Conservation (phyloP, 768 basidiomycete species). For the Bullera alba region DNA sequence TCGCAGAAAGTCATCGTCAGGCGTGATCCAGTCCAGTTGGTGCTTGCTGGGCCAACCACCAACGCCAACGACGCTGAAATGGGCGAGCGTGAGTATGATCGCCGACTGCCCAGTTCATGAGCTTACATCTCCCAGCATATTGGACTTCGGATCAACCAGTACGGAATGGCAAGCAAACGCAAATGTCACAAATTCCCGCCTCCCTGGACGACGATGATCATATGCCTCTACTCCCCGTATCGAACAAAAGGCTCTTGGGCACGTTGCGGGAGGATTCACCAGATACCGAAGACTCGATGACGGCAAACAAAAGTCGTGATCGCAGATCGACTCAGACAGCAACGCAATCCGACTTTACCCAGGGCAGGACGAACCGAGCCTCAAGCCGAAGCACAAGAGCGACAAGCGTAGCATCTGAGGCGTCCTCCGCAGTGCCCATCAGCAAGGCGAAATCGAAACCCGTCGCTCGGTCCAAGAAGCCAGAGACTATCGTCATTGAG, state of each 20-base stretch:
- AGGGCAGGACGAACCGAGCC: background rate
- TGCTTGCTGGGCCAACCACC: constrained; percentile 15
- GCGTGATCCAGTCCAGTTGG: constrained; percentile 24
- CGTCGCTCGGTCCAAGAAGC: constrained; percentile 5
- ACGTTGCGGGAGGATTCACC: constrained; percentile 6
- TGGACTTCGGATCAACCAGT: constrained; percentile 20
- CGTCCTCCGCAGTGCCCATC: constrained; percentile 5
- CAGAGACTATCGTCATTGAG: background rate
- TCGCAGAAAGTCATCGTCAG: constrained; percentile 30
- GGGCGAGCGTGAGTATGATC: constrained; percentile 26
- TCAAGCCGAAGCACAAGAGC: constrained; percentile 13
- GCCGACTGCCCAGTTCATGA: background rate
- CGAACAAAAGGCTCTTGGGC: constrained; percentile 12
- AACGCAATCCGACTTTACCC: background rate
- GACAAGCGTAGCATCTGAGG: constrained; percentile 14
- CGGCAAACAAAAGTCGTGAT: constrained; percentile 5
- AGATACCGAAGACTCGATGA: constrained; percentile 9
- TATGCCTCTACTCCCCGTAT: constrained; percentile 25
- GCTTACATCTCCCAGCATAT: constrained; percentile 25
- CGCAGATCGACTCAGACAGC: background rate
- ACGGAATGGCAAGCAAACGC: constrained; percentile 2
- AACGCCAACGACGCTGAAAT: constrained; percentile 25
- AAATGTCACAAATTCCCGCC: constrained; percentile 3
- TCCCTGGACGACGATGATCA: constrained; percentile 19
- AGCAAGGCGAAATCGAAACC: background rate